These are phyloP conservation scores for Eimeria brunetti DNA, from an alignment of 169 alveolate species.

Conservation along the genomic window DNA sequence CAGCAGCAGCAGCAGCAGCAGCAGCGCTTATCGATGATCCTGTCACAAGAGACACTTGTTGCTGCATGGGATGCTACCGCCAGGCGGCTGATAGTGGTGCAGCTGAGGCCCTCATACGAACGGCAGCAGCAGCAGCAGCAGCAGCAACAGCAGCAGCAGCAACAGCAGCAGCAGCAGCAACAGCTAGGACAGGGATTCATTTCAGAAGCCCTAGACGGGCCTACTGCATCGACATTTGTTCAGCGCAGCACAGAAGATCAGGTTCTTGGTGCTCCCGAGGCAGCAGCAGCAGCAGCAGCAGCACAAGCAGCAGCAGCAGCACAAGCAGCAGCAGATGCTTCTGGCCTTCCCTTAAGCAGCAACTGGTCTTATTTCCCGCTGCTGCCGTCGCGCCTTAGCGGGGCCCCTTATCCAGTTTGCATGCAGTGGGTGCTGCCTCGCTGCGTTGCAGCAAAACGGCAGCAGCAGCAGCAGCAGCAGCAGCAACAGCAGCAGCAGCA, in stretches of 20 bases:
- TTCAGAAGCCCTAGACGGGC: neutral
- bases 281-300: constrained; percentile 48
- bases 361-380: constrained; percentile 1
- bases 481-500: constrained; percentile 27
- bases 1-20: constrained; percentile 22
- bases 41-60: constrained; percentile 8
- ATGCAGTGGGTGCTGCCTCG: constrained; percentile 55
- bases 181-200: neutral
- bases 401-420: neutral
- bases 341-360: constrained; percentile 51
- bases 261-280: neutral
- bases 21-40: neutral
- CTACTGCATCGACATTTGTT: neutral
- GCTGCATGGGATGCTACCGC: constrained; percentile 56
- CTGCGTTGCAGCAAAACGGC: constrained; percentile 11
- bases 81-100: constrained; percentile 5
- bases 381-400: neutral
- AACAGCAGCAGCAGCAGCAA: constrained; percentile 33
- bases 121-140: constrained; percentile 27
- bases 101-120: constrained; percentile 13
- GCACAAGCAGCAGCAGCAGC: constrained; percentile 48
- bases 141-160: constrained; percentile 28
- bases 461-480: constrained; percentile 31
- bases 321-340: constrained; percentile 30
- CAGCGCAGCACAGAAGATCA: neutral